Evolutionary conservation across 805 yeast species (phyloP), one percentile per base, ranked within the genome.

Genomic region (Candida odintsovae): DNA sequence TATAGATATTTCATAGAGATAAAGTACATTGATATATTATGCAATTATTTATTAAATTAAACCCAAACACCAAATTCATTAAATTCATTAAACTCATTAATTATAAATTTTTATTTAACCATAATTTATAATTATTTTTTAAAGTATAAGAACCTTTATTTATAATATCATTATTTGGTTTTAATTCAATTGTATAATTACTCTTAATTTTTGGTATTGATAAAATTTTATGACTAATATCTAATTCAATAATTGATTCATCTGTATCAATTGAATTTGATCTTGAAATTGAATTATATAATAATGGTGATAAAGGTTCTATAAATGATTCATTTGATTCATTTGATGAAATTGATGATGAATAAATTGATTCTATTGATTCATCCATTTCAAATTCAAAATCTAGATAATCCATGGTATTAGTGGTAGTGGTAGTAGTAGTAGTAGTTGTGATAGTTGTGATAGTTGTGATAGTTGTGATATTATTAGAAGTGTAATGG

Each of bases 61-160:
- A n/a, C n/a, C n/a, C n/a, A n/a, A n/a, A n/a, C n/a, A n/a, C n/a
- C n/a, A n/a, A n/a, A n/a, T n/a, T n/a, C n/a, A n/a, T n/a, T n/a
- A 28, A 28, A 25, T 3, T 25, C 28, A 25, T 25, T 36, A 13
- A 36, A 36, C 22, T 13, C 22, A 9, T 11, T 19, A 19, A 35
- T 5, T 18, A 20, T 20, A 12, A 36, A 20, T 12, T 18, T n/a
- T n/a, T 4, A 19, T 31, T 44, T 25, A 58, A 39, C 63, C 63
- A 59, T 21, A 55, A 41, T 54, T 59, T 53, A 52, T 59, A 59
- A 50, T 59, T 59, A 50, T 53, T 55, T 53, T 56, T 53, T 43
- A 59, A 38, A 28, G 57, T 46, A 16, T 25, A 47, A 8, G 61
- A 41, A 7, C 61, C 62, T 49, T 58, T 53, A n/a, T 31, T 37